Evolutionary conservation across 2,329 filamentous ascomycete species (phyloP).

Genomic region (Aspergillus calidoustus): DNA sequence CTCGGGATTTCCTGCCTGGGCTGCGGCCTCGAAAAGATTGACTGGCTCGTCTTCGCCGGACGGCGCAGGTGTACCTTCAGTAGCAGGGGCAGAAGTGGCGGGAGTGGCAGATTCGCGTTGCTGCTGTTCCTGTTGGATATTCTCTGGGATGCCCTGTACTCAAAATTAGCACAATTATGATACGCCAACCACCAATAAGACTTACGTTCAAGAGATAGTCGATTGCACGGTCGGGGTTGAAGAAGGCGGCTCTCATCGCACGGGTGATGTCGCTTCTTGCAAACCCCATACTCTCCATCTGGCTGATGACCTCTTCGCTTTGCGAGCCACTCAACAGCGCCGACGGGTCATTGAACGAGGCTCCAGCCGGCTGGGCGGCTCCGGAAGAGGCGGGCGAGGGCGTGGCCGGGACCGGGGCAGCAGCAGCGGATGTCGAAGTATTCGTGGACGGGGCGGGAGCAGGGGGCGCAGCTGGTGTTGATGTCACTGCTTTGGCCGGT

Average conservation of each 20-base stretch:
- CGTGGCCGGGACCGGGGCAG: slow-evolving; percentile 52
- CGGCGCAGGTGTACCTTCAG: slow-evolving; percentile 41
- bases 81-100: slow-evolving; percentile 44
- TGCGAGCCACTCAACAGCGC: slow-evolving; percentile 85
- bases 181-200: slow-evolving; percentile 21
- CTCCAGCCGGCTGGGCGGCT: slow-evolving; percentile 44
- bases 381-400: slow-evolving; percentile 53
- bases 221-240: slow-evolving; percentile 95
- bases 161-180: slow-evolving; percentile 10
- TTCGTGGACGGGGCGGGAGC: slow-evolving; percentile 58
- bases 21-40: slow-evolving; percentile 92
- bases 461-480: slow-evolving; percentile 53
- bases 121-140: slow-evolving; percentile 72
- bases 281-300: slow-evolving; percentile 99
- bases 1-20: slow-evolving; percentile 66
- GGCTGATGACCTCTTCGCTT: slow-evolving; percentile 78
- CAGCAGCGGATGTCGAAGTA: slow-evolving; percentile 46
- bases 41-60: slow-evolving; percentile 64
- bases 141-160: slow-evolving; percentile 83
- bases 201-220: slow-evolving; percentile 89
- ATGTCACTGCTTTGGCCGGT: slow-evolving; percentile 41
- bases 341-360: slow-evolving; percentile 70
- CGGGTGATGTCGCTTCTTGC: slow-evolving; percentile 84
- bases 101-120: slow-evolving; percentile 55
- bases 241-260: slow-evolving; percentile 94